phyloP scores from a whole-genome alignment of 2,329 filamentous ascomycete species.

The Cladorrhinum sp. region DNA sequence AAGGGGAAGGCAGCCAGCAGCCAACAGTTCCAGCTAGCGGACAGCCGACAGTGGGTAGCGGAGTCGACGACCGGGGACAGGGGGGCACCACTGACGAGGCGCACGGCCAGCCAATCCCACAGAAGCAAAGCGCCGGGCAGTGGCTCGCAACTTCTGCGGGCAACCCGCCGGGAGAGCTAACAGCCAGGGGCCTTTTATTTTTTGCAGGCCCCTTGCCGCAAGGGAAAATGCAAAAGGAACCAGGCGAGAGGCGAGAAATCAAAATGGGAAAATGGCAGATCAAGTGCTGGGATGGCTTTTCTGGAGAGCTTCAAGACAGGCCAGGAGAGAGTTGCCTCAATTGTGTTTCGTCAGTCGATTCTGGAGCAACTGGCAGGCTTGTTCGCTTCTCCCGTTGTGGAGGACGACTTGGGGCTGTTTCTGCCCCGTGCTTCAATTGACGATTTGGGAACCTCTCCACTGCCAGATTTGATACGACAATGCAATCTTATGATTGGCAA shows the following conservation, averaged over 20 bases:
- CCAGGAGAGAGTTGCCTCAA: neutral
- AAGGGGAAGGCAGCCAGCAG: constrained; percentile 19
- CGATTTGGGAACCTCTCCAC: constrained; percentile 3
- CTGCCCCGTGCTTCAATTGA: constrained; percentile 8
- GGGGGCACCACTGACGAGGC: constrained; percentile 8
- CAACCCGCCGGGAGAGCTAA: constrained; percentile 2
- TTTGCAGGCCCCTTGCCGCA: constrained; percentile 5
- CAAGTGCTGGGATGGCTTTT: no score
- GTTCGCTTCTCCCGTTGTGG: neutral
- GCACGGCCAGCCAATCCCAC: constrained; percentile 19
- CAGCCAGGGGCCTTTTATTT: neutral
- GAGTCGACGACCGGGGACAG: constrained; percentile 14
- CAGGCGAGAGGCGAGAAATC: neutral
- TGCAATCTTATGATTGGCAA: constrained; percentile 19
- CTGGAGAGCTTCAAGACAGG: neutral
- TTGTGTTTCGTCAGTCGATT: constrained; percentile 9
- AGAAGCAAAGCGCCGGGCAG: constrained; percentile 7
- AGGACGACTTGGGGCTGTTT: neutral
- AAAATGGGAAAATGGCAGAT: neutral
- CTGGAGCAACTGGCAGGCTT: neutral
- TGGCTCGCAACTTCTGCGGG: constrained; percentile 11
- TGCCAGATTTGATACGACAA: constrained; percentile 13
- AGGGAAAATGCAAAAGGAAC: neutral
- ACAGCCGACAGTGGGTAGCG: constrained; percentile 11
- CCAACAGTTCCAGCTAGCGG: constrained; percentile 1